These are phyloP conservation scores for Monosporascus cannonballus DNA, from an alignment of 2,329 filamentous ascomycete genomes.

Conservation along the genomic window DNA sequence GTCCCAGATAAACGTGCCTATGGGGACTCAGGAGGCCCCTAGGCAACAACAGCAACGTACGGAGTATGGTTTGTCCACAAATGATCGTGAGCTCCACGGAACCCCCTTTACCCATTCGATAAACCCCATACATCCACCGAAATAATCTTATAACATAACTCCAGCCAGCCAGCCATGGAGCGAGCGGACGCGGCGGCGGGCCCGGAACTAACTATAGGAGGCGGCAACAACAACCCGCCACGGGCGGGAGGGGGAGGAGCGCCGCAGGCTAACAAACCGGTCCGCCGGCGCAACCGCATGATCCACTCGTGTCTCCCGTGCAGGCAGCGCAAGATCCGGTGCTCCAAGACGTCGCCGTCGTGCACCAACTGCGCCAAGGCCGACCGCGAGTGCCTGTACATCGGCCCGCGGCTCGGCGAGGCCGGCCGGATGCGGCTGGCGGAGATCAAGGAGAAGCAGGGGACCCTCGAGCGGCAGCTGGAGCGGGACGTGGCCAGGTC, in stretches of 20 bases:
- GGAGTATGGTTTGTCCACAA: too few species aligned
- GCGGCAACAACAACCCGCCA: neutral
- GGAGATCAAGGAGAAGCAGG: slow-evolving; percentile 75
- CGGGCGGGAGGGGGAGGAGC: neutral
- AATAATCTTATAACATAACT: too few species aligned
- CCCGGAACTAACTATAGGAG: neutral
- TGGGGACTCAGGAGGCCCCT: too few species aligned
- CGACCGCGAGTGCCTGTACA: slow-evolving; percentile 52
- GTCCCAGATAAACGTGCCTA: too few species aligned
- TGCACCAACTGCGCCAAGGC: slow-evolving; percentile 61
- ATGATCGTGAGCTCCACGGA: too few species aligned
- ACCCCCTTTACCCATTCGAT: too few species aligned
- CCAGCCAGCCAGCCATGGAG: neutral
- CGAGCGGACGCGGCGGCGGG: neutral
- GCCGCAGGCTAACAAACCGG: slow-evolving; percentile 28
- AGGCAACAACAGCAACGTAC: too few species aligned
- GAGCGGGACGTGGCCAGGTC: slow-evolving; percentile 60
- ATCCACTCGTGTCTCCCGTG: slow-evolving; percentile 63
- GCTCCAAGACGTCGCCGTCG: slow-evolving; percentile 62
- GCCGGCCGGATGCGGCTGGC: slow-evolving; percentile 64
- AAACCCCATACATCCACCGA: too few species aligned
- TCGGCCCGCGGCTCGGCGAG: slow-evolving; percentile 62
- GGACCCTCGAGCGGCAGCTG: slow-evolving; percentile 61
- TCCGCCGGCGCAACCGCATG: slow-evolving; percentile 57
- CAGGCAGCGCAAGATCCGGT: slow-evolving; percentile 70